A percentile compares a stretch with the other conserved stretches of the same genome.
Evolutionary conservation across 306 rosid genomes (phyloP).

Genomic region (Senna siamea): DNA sequence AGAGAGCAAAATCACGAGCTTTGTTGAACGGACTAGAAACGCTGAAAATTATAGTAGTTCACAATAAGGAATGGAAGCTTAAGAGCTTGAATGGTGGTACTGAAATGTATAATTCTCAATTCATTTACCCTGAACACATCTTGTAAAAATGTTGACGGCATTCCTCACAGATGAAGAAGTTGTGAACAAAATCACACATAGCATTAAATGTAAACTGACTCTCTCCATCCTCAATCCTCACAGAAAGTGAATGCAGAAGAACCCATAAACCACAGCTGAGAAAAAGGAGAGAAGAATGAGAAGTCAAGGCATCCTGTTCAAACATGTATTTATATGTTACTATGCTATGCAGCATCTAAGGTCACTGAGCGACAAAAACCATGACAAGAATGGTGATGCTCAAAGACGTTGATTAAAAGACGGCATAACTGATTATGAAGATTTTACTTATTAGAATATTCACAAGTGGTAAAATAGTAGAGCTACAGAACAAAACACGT

Average conservation of each 20-base stretch:
- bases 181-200: slow-evolving; percentile 80
- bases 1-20: slow-evolving; percentile 76
- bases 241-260: slow-evolving; percentile 92
- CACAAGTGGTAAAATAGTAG: background rate
- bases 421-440: too few species aligned
- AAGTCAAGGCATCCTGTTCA: slow-evolving; percentile 7
- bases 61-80: slow-evolving; percentile 36
- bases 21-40: slow-evolving; percentile 77
- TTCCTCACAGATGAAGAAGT: slow-evolving; percentile 92
- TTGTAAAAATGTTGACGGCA: slow-evolving; percentile 86
- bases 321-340: slow-evolving; percentile 6
- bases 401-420: too few species aligned
- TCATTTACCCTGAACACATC: slow-evolving; percentile 79
- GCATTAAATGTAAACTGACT: slow-evolving; percentile 82
- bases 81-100: slow-evolving; percentile 30
- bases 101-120: slow-evolving; percentile 2
- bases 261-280: slow-evolving; percentile 97
- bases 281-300: slow-evolving; percentile 31
- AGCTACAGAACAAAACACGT: slow-evolving; percentile 1
- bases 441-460: too few species aligned
- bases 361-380: background rate
- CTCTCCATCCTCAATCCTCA: slow-evolving; percentile 86
- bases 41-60: slow-evolving; percentile 44
- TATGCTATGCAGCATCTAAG: slow-evolving; percentile 15
- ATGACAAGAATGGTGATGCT: too few species aligned